Conservation (phyloP, 164 flowering plant species). For the Cinnamomum chago region DNA sequence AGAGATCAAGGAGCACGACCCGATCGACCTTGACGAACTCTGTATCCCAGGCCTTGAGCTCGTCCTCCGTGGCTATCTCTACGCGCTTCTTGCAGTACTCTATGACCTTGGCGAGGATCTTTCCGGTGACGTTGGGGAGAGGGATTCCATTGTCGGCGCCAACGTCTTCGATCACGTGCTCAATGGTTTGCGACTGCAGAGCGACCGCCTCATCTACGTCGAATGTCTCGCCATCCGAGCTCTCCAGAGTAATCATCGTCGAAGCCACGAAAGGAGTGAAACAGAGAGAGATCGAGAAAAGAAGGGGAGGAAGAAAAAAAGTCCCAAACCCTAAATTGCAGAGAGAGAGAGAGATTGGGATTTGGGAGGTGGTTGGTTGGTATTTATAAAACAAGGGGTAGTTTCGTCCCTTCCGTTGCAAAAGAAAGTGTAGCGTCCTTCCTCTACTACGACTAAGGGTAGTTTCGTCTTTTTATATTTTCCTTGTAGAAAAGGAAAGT, state of each 20-base stretch:
- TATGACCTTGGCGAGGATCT: conserved; percentile 73
- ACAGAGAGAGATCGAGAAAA: no score
- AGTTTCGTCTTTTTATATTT: no score
- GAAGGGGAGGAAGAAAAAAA: no score
- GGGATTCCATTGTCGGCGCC: conserved; percentile 64
- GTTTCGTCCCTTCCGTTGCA: no score
- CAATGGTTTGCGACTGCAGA: conserved; percentile 61
- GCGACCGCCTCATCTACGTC: conserved; percentile 71
- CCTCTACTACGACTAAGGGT: no score
- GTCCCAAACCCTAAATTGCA: no score
- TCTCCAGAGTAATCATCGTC: conserved; percentile 43
- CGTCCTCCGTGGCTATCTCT: conserved; percentile 38
- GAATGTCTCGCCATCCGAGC: conserved; percentile 70
- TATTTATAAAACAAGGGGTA: no score
- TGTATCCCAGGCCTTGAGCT: conserved; percentile 28
- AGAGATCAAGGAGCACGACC: conserved; percentile 21
- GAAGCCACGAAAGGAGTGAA: not conserved
- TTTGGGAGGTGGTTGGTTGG: no score
- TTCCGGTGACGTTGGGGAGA: conserved; percentile 60
- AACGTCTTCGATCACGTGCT: conserved; percentile 77
- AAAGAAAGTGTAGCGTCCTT: no score
- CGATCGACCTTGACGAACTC: conserved; percentile 25
- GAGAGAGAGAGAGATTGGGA: no score
- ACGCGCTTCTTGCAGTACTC: conserved; percentile 82
- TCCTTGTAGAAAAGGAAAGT: no score